A percentile compares a stretch with the other conserved stretches of the same genome.
Conservation (phyloP, 2,329 filamentous ascomycete genomes). For the Calonectria hongkongensis region DNA sequence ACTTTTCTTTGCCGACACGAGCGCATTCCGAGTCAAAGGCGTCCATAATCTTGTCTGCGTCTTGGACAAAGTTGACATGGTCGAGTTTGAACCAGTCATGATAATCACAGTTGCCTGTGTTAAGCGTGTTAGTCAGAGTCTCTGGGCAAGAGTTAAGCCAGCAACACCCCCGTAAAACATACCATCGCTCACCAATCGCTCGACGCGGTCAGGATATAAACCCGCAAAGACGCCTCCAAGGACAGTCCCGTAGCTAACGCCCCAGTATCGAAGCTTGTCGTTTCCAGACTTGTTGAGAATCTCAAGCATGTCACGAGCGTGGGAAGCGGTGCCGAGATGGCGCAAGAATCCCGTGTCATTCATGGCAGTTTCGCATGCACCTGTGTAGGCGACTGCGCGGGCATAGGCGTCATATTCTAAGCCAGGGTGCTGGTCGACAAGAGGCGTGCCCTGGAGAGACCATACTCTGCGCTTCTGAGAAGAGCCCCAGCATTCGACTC, state of each 20-base stretch:
- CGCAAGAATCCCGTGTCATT: conserved; percentile 60
- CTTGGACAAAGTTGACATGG: conserved; percentile 68
- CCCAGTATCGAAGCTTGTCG: conserved; percentile 70
- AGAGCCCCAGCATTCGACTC: conserved; percentile 70
- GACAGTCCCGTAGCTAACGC: conserved; percentile 73
- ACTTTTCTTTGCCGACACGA: conserved; percentile 68
- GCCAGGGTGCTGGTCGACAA: conserved; percentile 68
- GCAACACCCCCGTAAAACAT: conserved; percentile 38
- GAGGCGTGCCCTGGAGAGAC: conserved; percentile 65
- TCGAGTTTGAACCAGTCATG: conserved; percentile 70
- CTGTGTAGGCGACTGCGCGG: conserved; percentile 64
- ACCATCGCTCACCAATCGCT: conserved; percentile 71
- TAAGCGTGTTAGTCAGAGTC: conserved; percentile 4
- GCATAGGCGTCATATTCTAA: conserved; percentile 67
- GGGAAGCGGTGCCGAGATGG: conserved; percentile 66
- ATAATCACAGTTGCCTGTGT: conserved; percentile 69
- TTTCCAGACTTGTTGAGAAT: conserved; percentile 65
- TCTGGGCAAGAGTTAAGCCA: neutral
- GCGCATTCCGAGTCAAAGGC: conserved; percentile 74
- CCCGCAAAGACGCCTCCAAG: conserved; percentile 72
- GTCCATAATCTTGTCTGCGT: conserved; percentile 72
- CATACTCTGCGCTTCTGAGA: conserved; percentile 65
- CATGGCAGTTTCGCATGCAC: conserved; percentile 65
- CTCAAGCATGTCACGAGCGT: conserved; percentile 69
- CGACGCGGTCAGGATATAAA: conserved; percentile 71